phyloP scores from a whole-genome alignment of 2,329 filamentous ascomycete genomes.

The Calonectria hawksworthii region DNA sequence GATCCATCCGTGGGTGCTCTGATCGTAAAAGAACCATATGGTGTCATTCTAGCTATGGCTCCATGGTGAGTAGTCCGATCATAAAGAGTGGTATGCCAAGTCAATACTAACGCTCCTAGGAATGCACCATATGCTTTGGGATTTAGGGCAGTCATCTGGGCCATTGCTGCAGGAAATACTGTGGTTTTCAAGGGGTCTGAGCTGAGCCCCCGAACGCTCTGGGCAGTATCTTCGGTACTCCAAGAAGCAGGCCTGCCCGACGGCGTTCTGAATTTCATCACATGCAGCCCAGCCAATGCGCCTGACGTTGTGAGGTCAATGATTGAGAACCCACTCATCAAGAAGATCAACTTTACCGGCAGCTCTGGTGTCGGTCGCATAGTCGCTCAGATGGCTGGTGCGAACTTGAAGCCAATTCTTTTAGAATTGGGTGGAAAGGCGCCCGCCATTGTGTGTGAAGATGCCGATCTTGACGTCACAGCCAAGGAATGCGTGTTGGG shows the following conservation, averaged over 20 bases:
- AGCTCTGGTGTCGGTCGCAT: slow-evolving; percentile 54
- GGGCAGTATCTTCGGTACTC: slow-evolving; percentile 51
- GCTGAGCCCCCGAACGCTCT: slow-evolving; percentile 48
- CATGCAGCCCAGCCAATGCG: slow-evolving; percentile 50
- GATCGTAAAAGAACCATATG: slow-evolving; percentile 60
- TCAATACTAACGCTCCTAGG: slow-evolving; percentile 41
- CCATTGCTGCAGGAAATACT: slow-evolving; percentile 27
- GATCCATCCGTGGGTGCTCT: slow-evolving; percentile 62
- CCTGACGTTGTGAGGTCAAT: slow-evolving; percentile 51
- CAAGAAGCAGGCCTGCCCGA: slow-evolving; percentile 57
- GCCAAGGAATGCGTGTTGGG: slow-evolving; percentile 46
- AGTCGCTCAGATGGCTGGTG: slow-evolving; percentile 53
- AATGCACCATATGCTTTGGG: slow-evolving; percentile 26
- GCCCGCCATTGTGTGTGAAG: slow-evolving; percentile 57
- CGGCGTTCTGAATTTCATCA: slow-evolving; percentile 57
- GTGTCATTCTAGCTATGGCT: slow-evolving; percentile 49
- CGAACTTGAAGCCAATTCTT: slow-evolving; percentile 59
- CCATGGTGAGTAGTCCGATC: slow-evolving; percentile 44
- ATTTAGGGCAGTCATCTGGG: slow-evolving; percentile 17
- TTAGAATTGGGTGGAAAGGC: slow-evolving; percentile 65
- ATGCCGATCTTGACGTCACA: slow-evolving; percentile 60
- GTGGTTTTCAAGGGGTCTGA: slow-evolving; percentile 50
- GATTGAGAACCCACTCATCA: slow-evolving; percentile 48
- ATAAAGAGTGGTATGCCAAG: slow-evolving; percentile 21
- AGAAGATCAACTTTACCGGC: slow-evolving; percentile 30